Base-by-base conservation (phyloP, 805 yeast genomes). In the Alloascoidea africana region DNA sequence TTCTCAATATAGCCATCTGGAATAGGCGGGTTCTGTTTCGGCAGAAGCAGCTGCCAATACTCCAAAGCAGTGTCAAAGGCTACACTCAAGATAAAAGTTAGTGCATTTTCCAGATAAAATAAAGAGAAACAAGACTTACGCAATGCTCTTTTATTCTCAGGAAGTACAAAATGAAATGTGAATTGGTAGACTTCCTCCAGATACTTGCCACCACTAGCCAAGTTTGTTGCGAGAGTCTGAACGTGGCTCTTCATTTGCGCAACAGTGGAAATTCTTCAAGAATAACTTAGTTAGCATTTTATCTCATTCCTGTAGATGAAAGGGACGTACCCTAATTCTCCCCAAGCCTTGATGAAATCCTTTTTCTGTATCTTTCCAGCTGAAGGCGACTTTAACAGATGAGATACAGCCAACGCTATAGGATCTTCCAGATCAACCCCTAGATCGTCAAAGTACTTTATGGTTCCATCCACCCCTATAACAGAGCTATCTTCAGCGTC, bases 401-500 rank as follows among this genome's bases (percentile, higher is more conserved):
- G 76, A 0, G 91, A 84, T 6, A 89, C 53, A 1, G 81, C 73
- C 34, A 89, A 60, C 2, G 84, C 77, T 4, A 63, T 68, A 5
- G 73, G 63, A 50, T 87, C 86, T 46, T 89, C 97, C 1, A 86
- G 78, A 11, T 73, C 73, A 30, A 78, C 63, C 0, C 70, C 75
- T 35, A 89, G 56, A 46, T 78, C 94, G 13, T 63, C 64, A 16
- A 89, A 59, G 47, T 76, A 83, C 32, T 51, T 45, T 5, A 87
- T 53, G 0, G 96, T 79, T 0, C 95, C 96, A 41, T 84, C 91
- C 5, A 82, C 63, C 17, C 76, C 89, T 30, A 86, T 82, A 8
- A 59, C 53, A 1, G 51, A 55, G 11, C 53, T 50, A 0, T 50
- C 51, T 23, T 23, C 30, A 8, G 49, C 44, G 3, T 48, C 42